Base-by-base conservation (phyloP, 305 asterid genomes). In the Fraxinus dipetala region DNA sequence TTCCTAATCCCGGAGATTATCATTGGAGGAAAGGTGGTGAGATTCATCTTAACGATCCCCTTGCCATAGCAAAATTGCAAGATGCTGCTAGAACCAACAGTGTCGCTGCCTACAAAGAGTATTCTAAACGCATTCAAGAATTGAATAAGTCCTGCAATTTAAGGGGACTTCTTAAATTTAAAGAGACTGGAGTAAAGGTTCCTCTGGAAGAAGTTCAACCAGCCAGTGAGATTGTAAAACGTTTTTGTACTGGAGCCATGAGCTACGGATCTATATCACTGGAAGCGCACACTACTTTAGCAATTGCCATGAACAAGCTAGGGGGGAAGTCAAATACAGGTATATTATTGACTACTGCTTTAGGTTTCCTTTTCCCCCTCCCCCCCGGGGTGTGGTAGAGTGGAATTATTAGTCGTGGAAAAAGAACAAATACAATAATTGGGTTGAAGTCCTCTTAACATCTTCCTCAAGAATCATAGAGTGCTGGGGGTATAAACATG, bases 1-100 rank as follows among this genome's bases (percentile, higher is more conserved):
- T 96, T 77, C 99, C 98, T 48, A 96, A 96, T 90, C 97, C 98
- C 8, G 99, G 99, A 67, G 98, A 96, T 84, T 96, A 91, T 75
- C 98, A 96, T 87, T 96, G 99, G 99, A 93, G 99, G 85, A 95
- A 95, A 87, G 98, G 92, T 82, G 99, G 99, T 30, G 99, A 96
- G 89, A 56, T 95, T 84, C 99, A 96, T 86, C 90, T 96, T 48
- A 96, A 96, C 61, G 99, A 96, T 76, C 99, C 99, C 81, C 92
- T 96, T 83, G 99, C 98, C 75, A 96, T 96, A 28, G 93, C 98
- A 35, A 95, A 96, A 84, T 84, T 96, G 81, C 99, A 96, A 85
- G 99, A 96, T 76, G 99, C 99, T 85, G 91, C 99, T 61, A 91
- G 86, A 85, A 85, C 95, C 75, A 95, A 96, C 80, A 95, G 99